Base-by-base conservation (phyloP, 106 monocot species). In the Dendrobium chrysotoxum region DNA sequence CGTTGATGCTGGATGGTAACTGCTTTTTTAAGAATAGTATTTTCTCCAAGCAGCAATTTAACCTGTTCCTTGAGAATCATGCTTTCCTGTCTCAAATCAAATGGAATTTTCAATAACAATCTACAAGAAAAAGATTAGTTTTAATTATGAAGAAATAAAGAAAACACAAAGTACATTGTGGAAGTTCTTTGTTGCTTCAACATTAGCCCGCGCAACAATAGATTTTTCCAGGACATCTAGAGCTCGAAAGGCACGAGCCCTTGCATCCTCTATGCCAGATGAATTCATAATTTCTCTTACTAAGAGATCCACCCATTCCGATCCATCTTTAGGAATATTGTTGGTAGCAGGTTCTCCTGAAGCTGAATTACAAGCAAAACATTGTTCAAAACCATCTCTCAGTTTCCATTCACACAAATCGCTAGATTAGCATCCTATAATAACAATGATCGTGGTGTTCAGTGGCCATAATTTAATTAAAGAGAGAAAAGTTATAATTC, bases 231-330 rank as follows among this genome's bases (percentile, higher is more conserved):
- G 66, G 28, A 80, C 82, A 74, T 92, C 86, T 11, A 96, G 83
- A 21, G 81, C 92, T 75, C 73, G 81, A 2, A 90, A 90, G 23
- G 93, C 93, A 64, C 93, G 90, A 75, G 84, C 82, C 64, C 89
- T 86, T 0, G 96, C 93, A 85, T 96, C 93, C 70, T 92, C 85
- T 42, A 96, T 73, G 73, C 90, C 81, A 67, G 90, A 82, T 26
- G 96, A 85, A 83, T 77, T 84, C 82, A 84, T 89, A 92, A 96
- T 93, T 76, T 96, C 96, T 75, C 79, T 83, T 26, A 93, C 96
- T 79, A 96, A 81, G 39, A 96, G 84, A 78, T 93, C 92, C 64
- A 93, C 92, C 96, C 96, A 96, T 84, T 90, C 88, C 78, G 91
- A 84, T 25, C 96, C 93, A 78, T 72, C 72, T 72, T 39, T 72